A percentile compares a stretch with the other conserved stretches of the same genome.
These are phyloP conservation scores for Hyaloscypha hepaticicola DNA, from an alignment of 495 filamentous ascomycete genomes.

Conservation along the genomic window DNA sequence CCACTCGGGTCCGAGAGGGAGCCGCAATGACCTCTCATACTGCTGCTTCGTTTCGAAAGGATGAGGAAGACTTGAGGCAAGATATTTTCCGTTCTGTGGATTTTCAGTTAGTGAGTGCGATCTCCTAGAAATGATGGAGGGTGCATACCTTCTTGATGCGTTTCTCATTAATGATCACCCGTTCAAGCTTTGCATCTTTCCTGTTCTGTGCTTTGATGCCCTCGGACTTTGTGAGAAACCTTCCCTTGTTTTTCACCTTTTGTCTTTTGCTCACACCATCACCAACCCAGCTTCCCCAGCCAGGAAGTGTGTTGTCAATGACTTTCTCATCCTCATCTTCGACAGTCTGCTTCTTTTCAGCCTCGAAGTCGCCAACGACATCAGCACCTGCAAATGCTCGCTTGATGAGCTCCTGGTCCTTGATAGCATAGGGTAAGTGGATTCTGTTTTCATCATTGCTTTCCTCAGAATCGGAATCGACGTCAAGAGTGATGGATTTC, in stretches of 20 bases:
- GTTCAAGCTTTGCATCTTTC: constrained; percentile 76
- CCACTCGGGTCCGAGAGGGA: constrained; percentile 94
- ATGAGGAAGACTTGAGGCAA: constrained; percentile 78
- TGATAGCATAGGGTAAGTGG: constrained; percentile 60
- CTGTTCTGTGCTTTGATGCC: constrained; percentile 77
- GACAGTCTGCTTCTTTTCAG: constrained; percentile 72
- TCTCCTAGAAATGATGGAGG: background rate
- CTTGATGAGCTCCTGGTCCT: constrained; percentile 79
- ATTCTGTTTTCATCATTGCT: constrained; percentile 39
- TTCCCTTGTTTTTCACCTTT: constrained; percentile 55
- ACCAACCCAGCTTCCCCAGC: constrained; percentile 91
- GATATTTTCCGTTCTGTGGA: constrained; percentile 76
- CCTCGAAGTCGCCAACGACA: constrained; percentile 76
- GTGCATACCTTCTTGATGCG: constrained; percentile 76
- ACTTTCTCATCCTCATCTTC: constrained; percentile 84
- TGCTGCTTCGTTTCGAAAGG: constrained; percentile 82
- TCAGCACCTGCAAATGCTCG: constrained; percentile 88
- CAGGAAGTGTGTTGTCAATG: constrained; percentile 80
- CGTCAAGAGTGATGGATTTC: constrained; percentile 16
- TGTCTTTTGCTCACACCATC: constrained; percentile 67
- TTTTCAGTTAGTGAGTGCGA: constrained; percentile 5
- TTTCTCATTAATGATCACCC: constrained; percentile 93
- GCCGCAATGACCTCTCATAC: constrained; percentile 83
- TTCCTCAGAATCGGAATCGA: constrained; percentile 53
- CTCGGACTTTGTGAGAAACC: constrained; percentile 63